Evolutionary conservation across 352 stramenopile genomes (phyloP).

Genomic region (Globisporangium ultimum): DNA sequence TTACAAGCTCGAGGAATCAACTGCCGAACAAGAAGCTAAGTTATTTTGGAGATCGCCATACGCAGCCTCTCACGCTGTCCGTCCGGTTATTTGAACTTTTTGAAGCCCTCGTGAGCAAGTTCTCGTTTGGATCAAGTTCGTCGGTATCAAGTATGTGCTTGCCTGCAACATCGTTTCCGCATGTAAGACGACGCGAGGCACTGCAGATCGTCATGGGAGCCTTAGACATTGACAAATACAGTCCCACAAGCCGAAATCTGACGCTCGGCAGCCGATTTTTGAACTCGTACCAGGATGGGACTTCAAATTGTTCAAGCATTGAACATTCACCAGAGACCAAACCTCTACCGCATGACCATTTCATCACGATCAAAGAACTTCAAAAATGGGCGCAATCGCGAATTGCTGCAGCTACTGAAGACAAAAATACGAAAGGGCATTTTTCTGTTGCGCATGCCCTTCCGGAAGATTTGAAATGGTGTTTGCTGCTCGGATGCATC

Average conservation of each 20-base stretch:
- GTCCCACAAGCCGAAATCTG: neutral
- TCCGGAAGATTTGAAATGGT: constrained; percentile 27
- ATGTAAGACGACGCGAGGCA: constrained; percentile 5
- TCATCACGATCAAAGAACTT: constrained; percentile 4
- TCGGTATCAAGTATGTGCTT: neutral
- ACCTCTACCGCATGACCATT: neutral
- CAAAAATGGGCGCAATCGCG: neutral
- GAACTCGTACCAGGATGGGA: neutral
- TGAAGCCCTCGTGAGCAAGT: constrained; percentile 12
- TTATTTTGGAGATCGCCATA: constrained; percentile 7
- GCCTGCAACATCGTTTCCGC: constrained; percentile 6
- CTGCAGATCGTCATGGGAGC: constrained; percentile 3
- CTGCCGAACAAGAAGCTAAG: constrained; percentile 3
- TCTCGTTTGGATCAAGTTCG: constrained; percentile 5
- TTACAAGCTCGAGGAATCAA: neutral
- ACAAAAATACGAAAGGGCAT: neutral
- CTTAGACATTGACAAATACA: constrained; percentile 1
- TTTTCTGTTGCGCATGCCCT: constrained; percentile 15
- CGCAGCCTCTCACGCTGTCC: constrained; percentile 4
- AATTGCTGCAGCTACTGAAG: constrained; percentile 1
- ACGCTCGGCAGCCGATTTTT: constrained; percentile 12
- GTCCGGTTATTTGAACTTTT: constrained; percentile 9
- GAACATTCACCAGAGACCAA: neutral
- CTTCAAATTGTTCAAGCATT: constrained; percentile 8
- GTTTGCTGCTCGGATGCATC: constrained; percentile 30